Base-by-base conservation (phyloP, 2,329 filamentous ascomycete genomes). In the Trichoderma citrinoviride region DNA sequence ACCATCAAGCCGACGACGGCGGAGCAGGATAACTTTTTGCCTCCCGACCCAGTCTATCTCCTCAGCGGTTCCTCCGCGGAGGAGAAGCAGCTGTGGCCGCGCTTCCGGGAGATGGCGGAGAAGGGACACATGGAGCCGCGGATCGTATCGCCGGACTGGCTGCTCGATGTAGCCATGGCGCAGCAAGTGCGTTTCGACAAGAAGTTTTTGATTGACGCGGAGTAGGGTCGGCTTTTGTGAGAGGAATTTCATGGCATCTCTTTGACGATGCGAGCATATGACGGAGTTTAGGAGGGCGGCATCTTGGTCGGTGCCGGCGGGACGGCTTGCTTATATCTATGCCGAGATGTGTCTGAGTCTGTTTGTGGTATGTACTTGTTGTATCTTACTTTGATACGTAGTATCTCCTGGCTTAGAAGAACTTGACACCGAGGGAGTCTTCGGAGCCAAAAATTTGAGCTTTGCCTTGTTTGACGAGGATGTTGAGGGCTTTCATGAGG, bases 401-500 rank as follows among this genome's bases (percentile, higher is more conserved):
- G 14, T 23, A 4, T 21, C 29, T 15, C 6, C 19, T 43, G 23
- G 3, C 53, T 88, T 80, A 97, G 75, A 98, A 98, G 80, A 99
- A 98, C 80, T 99, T 99, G 69, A 98, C 92, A 72, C 95, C 95
- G 73, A 91, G 87, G 67, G 91, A 90, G 74, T 94, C 92, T 72
- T 94, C 93, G 61, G 87, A 86, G 40, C 94, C 94, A 79, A 99
- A 98, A 27, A 98, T 87, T 77, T 98, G 94, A 15, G 93, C 94
- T 79, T 91, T 96, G 70, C 93, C 93, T 68, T 90, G 86, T 82
- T 96, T 97, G 41, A 96, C 93, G 55, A 97, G 83, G 56, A 95
- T 82, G 66, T 86, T 85, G 55, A 99, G 82, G 43, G 91, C 90
- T 76, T 90, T 93, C 70, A 90, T 85, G 72, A 99, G 82, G 67